These are phyloP conservation scores for Metschnikowia arizonensis DNA, from an alignment of 805 yeast genomes.

Conservation along the genomic window DNA sequence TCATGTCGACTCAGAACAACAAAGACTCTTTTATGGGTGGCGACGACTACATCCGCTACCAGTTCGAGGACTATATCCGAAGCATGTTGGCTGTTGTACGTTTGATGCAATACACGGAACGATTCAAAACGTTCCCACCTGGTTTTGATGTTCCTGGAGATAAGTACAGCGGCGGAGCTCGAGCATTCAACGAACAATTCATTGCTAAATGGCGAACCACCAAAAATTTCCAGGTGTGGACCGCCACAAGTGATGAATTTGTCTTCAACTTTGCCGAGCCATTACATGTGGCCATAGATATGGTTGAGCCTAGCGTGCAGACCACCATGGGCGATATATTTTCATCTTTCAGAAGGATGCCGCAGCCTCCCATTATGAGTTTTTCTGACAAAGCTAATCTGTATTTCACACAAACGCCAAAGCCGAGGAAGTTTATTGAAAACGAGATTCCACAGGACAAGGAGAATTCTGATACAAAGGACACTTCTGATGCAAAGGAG, in stretches of 20 bases:
- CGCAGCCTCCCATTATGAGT: slow-evolving; percentile 5
- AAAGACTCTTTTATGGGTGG: slow-evolving; percentile 34
- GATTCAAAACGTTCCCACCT: slow-evolving; percentile 38
- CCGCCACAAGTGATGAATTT: slow-evolving; percentile 39
- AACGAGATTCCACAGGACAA: neutral
- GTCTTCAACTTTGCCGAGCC: slow-evolving; percentile 43
- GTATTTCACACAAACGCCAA: slow-evolving; percentile 14
- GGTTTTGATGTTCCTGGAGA: slow-evolving; percentile 28
- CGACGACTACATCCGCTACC: slow-evolving; percentile 84
- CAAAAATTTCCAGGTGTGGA: slow-evolving; percentile 39
- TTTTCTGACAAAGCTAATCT: slow-evolving; percentile 13
- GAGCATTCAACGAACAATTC: slow-evolving; percentile 31
- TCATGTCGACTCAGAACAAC: slow-evolving; percentile 42
- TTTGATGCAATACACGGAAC: slow-evolving; percentile 53
- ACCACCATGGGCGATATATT: slow-evolving; percentile 16
- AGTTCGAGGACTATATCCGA: slow-evolving; percentile 84
- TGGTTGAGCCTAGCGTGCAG: slow-evolving; percentile 11
- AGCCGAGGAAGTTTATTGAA: slow-evolving; percentile 18
- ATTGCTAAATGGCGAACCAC: slow-evolving; percentile 32
- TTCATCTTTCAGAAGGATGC: slow-evolving; percentile 15
- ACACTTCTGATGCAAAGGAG: too few relatives aligned
- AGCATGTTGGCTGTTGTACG: slow-evolving; percentile 72
- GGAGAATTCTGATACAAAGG: neutral
- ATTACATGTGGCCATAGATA: slow-evolving; percentile 30
- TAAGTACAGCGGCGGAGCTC: slow-evolving; percentile 25